A percentile compares a stretch with the other conserved stretches of the same genome.
phyloP scores from a whole-genome alignment of 441 rosid genomes.

The Rhodomyrtus psidioides region DNA sequence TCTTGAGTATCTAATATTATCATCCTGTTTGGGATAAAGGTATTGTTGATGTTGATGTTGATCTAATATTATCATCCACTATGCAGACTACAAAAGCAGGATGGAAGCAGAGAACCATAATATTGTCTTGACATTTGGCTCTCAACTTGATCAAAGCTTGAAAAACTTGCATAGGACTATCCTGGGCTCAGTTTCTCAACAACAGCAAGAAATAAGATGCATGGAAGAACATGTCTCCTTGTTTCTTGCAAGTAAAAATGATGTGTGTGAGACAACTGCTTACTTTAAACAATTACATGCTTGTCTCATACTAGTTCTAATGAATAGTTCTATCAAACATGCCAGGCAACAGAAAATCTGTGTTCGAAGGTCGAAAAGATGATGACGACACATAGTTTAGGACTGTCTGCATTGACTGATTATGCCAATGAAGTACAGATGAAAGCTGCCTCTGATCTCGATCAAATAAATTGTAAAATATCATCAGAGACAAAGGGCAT shows the following conservation, averaged over 20 bases:
- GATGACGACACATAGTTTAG: constrained; percentile 43
- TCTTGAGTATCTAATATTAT: background rate
- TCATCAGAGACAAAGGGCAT: constrained; percentile 33
- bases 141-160: constrained; percentile 71
- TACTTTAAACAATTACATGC: background rate
- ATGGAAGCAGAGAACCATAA: constrained; percentile 73
- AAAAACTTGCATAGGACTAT: constrained; percentile 59
- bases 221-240: constrained; percentile 71
- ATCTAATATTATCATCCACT: background rate
- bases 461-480: constrained; percentile 31
- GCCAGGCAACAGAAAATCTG: constrained; percentile 57
- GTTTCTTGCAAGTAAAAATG: constrained; percentile 66
- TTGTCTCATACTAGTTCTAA: background rate
- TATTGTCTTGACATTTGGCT: constrained; percentile 68
- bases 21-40: too few species aligned
- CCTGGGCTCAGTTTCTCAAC: constrained; percentile 78
- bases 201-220: constrained; percentile 69
- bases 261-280: constrained; percentile 58
- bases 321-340: background rate
- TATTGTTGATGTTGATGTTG: too few species aligned
- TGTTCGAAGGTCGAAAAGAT: constrained; percentile 49
- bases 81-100: constrained; percentile 60
- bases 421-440: constrained; percentile 34
- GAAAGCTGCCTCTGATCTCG: constrained; percentile 47
- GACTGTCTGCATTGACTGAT: constrained; percentile 41